Conservation (phyloP, 495 filamentous ascomycete genomes). For the Penicillium lividum region DNA sequence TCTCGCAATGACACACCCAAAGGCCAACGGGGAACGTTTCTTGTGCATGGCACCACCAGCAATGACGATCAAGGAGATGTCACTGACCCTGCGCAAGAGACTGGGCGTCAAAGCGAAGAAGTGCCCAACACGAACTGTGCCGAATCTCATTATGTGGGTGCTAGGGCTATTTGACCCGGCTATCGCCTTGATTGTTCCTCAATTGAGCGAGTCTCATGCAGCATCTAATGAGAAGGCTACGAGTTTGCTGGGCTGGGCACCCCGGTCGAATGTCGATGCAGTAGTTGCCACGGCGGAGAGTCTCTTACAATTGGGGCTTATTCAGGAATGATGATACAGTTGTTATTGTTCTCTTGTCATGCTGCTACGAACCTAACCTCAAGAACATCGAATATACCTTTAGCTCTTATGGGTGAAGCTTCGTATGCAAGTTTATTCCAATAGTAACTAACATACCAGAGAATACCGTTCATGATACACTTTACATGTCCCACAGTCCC, state of each 20-base stretch:
- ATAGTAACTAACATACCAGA: neutral
- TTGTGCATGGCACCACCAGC: conserved; percentile 9
- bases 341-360: neutral
- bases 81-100: conserved; percentile 6
- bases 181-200: conserved; percentile 9
- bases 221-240: conserved; percentile 14
- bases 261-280: conserved; percentile 11
- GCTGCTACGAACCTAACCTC: neutral
- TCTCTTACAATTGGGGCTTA: conserved; percentile 5
- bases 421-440: neutral
- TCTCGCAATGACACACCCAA: conserved; percentile 15
- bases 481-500: too few species aligned
- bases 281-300: conserved; percentile 14
- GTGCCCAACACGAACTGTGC: conserved; percentile 9
- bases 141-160: conserved; percentile 5
- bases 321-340: neutral
- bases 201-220: conserved; percentile 1
- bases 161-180: conserved; percentile 9
- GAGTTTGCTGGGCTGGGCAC: conserved; percentile 13
- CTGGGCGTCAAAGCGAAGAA: conserved; percentile 11
- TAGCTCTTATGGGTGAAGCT: neutral
- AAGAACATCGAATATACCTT: neutral
- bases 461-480: neutral
- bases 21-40: conserved; percentile 14
- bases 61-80: conserved; percentile 7